phyloP scores from a whole-genome alignment of 2,329 filamentous ascomycete species.

The Spiromastix sp. region DNA sequence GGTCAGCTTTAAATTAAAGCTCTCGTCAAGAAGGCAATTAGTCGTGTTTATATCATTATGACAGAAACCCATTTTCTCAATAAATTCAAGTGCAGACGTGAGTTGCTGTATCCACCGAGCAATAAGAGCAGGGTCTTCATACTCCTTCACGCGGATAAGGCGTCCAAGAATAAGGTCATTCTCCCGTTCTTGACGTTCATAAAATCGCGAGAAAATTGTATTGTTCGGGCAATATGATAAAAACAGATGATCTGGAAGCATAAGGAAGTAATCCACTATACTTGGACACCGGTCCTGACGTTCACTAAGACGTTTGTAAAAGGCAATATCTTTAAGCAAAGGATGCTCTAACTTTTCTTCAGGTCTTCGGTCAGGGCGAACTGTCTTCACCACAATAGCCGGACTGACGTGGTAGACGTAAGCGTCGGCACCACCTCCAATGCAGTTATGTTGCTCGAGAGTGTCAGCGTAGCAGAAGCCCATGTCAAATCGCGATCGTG shows the following conservation, averaged over 20 bases:
- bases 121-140: conserved; percentile 12
- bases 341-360: conserved; percentile 3
- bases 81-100: conserved; percentile 12
- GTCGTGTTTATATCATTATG: conserved; percentile 7
- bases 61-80: too few species aligned
- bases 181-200: conserved; percentile 9
- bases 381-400: too few species aligned
- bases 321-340: conserved; percentile 8
- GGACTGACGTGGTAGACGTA: conserved; percentile 9
- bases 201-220: conserved; percentile 2
- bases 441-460: neutral
- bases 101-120: conserved; percentile 14
- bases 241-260: too few species aligned
- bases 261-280: conserved; percentile 13
- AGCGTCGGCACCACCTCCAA: conserved; percentile 8
- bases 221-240: conserved; percentile 10
- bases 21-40: conserved; percentile 11
- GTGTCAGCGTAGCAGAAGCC: neutral
- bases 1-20: conserved; percentile 10
- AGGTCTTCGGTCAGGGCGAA: conserved; percentile 8
- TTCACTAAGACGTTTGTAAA: conserved; percentile 10
- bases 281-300: conserved; percentile 8
- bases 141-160: conserved; percentile 11
- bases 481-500: too few species aligned
- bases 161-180: conserved; percentile 9